Conservation (phyloP, 2,329 filamentous ascomycete species). For the Verticillium isaacii region DNA sequence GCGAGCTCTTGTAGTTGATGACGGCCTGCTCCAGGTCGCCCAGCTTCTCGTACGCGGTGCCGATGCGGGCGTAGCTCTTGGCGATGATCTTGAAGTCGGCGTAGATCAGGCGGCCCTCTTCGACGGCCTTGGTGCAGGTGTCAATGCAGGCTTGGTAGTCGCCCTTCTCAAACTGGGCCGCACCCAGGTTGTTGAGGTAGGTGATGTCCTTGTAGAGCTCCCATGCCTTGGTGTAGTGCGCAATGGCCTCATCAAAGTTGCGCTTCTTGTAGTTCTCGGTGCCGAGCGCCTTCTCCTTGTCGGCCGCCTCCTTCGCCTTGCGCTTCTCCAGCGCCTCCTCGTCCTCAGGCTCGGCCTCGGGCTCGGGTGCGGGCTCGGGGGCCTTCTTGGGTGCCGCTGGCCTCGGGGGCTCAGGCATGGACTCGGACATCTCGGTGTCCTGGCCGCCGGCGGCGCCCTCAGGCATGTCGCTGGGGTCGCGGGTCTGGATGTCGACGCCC, state of each 20-base stretch:
- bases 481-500: conserved; percentile 78
- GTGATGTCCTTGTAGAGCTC: conserved; percentile 93
- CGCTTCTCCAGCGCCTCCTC: conserved; percentile 80
- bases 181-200: conserved; percentile 93
- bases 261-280: conserved; percentile 98
- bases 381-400: conserved; percentile 50
- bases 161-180: conserved; percentile 93
- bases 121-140: conserved; percentile 79
- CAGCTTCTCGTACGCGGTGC: conserved; percentile 86
- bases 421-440: conserved; percentile 76
- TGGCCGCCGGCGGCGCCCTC: conserved; percentile 37
- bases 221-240: conserved; percentile 94
- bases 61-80: conserved; percentile 96
- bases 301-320: conserved; percentile 87
- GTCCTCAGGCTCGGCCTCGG: conserved; percentile 66
- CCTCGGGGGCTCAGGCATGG: conserved; percentile 30
- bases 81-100: conserved; percentile 98
- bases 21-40: conserved; percentile 77
- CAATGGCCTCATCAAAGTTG: conserved; percentile 90
- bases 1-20: conserved; percentile 84
- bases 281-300: conserved; percentile 89
- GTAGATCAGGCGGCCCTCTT: conserved; percentile 82
- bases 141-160: conserved; percentile 87
- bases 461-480: conserved; percentile 29
- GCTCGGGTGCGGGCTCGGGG: conserved; percentile 50